These are phyloP conservation scores for Simmondsia chinensis DNA, from an alignment of 148 eudicot genomes.

Conservation along the genomic window DNA sequence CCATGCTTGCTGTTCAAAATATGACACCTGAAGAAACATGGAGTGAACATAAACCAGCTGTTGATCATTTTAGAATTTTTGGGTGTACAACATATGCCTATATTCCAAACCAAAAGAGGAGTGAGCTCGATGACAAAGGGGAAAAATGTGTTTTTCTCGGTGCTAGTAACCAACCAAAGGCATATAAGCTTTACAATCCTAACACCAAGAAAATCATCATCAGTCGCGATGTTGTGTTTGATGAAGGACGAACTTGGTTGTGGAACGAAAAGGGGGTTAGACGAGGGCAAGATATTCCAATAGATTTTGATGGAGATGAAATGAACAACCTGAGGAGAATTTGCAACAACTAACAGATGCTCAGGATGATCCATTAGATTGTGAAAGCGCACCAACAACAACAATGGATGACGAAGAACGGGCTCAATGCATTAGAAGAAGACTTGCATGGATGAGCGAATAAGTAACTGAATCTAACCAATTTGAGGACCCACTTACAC, in stretches of 20 bases:
- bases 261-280: background rate
- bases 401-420: too few species aligned
- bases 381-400: too few species aligned
- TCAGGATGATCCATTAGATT: too few species aligned
- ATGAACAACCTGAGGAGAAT: too few species aligned
- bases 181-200: background rate
- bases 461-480: too few species aligned
- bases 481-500: too few species aligned
- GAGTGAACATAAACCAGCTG: background rate
- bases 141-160: background rate
- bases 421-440: too few species aligned
- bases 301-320: too few species aligned
- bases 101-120: background rate
- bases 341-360: too few species aligned
- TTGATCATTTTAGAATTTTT: background rate
- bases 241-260: background rate
- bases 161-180: background rate
- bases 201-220: too few species aligned
- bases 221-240: background rate
- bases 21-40: background rate
- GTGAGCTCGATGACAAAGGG: background rate
- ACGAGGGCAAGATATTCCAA: too few species aligned
- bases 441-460: too few species aligned
- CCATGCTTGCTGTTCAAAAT: background rate
- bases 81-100: background rate